Conservation (phyloP, 306 rosid genomes). For the Mimosa bimucronata region DNA sequence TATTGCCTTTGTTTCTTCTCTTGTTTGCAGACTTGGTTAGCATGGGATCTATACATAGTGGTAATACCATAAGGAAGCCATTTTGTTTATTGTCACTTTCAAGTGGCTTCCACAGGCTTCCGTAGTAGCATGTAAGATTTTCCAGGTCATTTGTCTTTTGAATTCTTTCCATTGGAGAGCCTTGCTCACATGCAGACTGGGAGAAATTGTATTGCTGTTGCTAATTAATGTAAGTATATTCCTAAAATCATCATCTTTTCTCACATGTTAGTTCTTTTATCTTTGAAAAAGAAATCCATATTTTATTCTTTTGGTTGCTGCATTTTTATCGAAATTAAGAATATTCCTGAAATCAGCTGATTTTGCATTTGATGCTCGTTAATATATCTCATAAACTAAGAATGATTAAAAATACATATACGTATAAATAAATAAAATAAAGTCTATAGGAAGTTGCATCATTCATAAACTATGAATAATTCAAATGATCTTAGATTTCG, state of each 20-base stretch:
- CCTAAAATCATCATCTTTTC: neutral
- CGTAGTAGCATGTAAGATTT: neutral
- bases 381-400: neutral
- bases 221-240: constrained; percentile 5
- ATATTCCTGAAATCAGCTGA: neutral
- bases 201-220: constrained; percentile 9
- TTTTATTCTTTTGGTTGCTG: neutral
- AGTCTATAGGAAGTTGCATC: neutral
- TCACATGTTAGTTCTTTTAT: neutral
- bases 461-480: too few species aligned
- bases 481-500: neutral
- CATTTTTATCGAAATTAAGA: neutral
- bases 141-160: neutral
- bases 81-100: constrained; percentile 36
- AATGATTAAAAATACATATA: too few species aligned
- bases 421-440: too few species aligned
- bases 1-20: constrained; percentile 1
- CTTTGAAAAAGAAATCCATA: neutral
- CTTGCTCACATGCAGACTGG: constrained; percentile 1
- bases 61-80: constrained; percentile 18
- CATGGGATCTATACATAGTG: constrained; percentile 24
- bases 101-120: constrained; percentile 23
- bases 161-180: neutral
- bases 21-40: constrained; percentile 8
- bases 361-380: neutral